Base-by-base conservation (phyloP, 331 rosid species). In the Rhamnella rubrinervis region DNA sequence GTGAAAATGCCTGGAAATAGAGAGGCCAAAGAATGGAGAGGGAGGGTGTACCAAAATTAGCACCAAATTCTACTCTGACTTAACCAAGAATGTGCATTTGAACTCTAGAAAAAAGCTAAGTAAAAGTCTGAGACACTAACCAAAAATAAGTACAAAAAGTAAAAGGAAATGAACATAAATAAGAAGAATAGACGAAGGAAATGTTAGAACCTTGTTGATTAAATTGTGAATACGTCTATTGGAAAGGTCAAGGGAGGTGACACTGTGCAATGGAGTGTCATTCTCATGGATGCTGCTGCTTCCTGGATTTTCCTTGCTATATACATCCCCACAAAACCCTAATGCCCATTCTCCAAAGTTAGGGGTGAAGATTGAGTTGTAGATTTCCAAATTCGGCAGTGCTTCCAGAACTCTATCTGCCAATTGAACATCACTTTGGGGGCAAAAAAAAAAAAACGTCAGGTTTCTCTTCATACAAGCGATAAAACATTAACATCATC, bases 301-400 rank as follows among this genome's bases (percentile, higher is more conserved):
- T 4, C 75, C 85, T 6, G 91, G 89, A 77, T 80, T 88, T 77
- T 93, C 92, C 82, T 90, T 90, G 67, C 67, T 95, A 67, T 85
- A 90, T 58, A 90, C 76, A 55, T 83, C 98, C 66, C 95, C 97
- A 65, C 92, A 89, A 75, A 87, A 93, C 55, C 97, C 96, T 85
- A 90, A 59, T 18, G 98, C 97, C 96, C 97, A 88, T 68, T 78
- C 75, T n/a, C 88, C 92, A 79, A 67, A 88, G 49, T 87, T 87
- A 63, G 68, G 53, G 6, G 96, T 88, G 73, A 88, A 91, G 41
- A 38, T 68, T 38, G 95, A 93, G 79, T 93, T 91, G 85, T 74
- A 91, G 68, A 91, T 84, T 81, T 93, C 92, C 71, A 93, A 78
- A 72, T 78, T 82, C 1, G 88, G 88, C 66, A 86, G 73, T 65